Base-by-base conservation (phyloP, 495 filamentous ascomycete genomes). In the Neurospora sp. region DNA sequence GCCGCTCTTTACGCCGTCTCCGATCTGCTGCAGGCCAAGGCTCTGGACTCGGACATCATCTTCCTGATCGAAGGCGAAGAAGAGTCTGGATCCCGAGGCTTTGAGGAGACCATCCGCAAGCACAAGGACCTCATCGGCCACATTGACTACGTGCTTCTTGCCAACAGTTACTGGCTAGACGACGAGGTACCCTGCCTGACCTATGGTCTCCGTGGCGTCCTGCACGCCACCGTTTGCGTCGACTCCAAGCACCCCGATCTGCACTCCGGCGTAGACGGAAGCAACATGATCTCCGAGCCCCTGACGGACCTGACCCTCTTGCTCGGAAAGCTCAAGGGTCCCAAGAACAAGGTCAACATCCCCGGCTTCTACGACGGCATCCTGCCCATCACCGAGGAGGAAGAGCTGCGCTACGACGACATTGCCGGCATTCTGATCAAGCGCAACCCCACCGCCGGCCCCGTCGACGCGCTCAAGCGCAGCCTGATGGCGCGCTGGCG, bases 101-200 rank as follows among this genome's bases (percentile, higher is more conserved):
- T 99, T 80, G 88, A 91, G 71, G 86, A 93, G 72, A 91, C 92
- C 0, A 89, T 99, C 37, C 88, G 86, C 45, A 83, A 87, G 53
- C 88, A 96, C 78, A 96, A 96, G 79, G 85, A 88, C n/a, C 84
- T 91, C 20, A 96, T 99, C 74, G 96, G 96, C 2, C 85, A 92
- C 18, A 88, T 98, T 3, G 94, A 98, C 81, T 98, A 93, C 86
- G 94, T 99, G 45, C 82, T 99, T 2, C 82, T 98, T 6, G 96
- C 96, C 0, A 98, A 98, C 82, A 97, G 94, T 81, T 98, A 99
- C 83, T 99, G 96, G 96, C 86, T 99, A 3, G 93, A 98, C 78
- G 96, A 99, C 78, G 92, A 94, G 72, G 92, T 94, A 8, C 96
- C 96, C 1, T 98, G 96, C 80, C 83, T 99, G 41, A 99, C 96